A percentile compares a stretch with the other conserved stretches of the same genome.
phyloP scores from a whole-genome alignment of 495 filamentous ascomycete genomes.

The Cairneyella variabilis region DNA sequence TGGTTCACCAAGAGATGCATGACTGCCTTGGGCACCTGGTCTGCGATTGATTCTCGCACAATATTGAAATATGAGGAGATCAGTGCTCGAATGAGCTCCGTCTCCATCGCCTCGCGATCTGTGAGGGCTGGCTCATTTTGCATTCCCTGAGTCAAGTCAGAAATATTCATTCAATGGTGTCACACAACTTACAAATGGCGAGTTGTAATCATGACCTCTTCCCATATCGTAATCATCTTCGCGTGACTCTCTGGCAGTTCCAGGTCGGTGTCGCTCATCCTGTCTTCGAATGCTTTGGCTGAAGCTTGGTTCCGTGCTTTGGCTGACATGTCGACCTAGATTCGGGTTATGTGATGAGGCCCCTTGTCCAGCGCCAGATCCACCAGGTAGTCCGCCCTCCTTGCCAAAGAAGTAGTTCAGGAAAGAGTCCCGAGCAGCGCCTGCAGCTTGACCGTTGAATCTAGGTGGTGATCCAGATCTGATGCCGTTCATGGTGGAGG shows the following conservation, averaged over 20 bases:
- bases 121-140: slow-evolving; percentile 78
- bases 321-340: slow-evolving; percentile 61
- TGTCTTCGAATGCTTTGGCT: slow-evolving; percentile 77
- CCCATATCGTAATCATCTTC: slow-evolving; percentile 30
- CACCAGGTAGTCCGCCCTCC: slow-evolving; percentile 55
- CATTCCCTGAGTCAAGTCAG: too few species aligned
- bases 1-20: slow-evolving; percentile 99
- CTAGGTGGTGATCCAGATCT: slow-evolving; percentile 60
- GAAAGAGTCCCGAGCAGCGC: slow-evolving; percentile 75
- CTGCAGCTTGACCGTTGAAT: slow-evolving; percentile 47
- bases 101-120: slow-evolving; percentile 93
- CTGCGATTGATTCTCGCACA: slow-evolving; percentile 92
- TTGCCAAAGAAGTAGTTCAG: slow-evolving; percentile 98
- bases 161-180: too few species aligned
- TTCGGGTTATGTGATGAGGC: slow-evolving; percentile 31
- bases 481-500: slow-evolving; percentile 62
- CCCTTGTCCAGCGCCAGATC: slow-evolving; percentile 30
- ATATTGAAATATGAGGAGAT: slow-evolving; percentile 99
- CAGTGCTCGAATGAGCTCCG: slow-evolving; percentile 90
- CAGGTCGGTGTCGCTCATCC: slow-evolving; percentile 58
- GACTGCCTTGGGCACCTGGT: slow-evolving; percentile 96
- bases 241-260: slow-evolving; percentile 29
- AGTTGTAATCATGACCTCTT: slow-evolving; percentile 42
- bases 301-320: slow-evolving; percentile 73
- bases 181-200: slow-evolving; percentile 56